A percentile compares a stretch with the other conserved stretches of the same genome.
phyloP scores from a whole-genome alignment of 1,284 basidiomycete genomes.

The Rhodotorula sp. region DNA sequence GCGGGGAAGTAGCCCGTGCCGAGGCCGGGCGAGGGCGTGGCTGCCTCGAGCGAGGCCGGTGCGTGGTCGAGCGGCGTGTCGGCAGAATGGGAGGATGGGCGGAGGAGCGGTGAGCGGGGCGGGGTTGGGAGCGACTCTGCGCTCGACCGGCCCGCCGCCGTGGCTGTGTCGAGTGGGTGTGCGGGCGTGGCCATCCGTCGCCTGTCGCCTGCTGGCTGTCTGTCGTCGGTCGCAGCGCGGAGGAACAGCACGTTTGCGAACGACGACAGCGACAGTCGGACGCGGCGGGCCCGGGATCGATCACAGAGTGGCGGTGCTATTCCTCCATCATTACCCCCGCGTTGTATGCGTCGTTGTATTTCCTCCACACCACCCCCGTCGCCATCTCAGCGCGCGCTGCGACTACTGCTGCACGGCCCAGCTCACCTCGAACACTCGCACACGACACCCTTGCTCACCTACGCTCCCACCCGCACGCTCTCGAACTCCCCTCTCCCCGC shows the following conservation, averaged over 20 bases:
- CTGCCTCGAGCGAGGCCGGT: neutral
- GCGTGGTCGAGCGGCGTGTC: neutral
- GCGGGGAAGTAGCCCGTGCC: conserved; percentile 21
- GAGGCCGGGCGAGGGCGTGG: conserved; percentile 4
- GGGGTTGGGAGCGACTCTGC: conserved; percentile 23
- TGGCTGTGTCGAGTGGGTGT: conserved; percentile 14
- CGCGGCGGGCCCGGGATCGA: no score
- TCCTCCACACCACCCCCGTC: no score
- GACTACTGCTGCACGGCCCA: no score
- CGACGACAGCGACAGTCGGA: neutral
- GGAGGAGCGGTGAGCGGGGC: conserved; percentile 9
- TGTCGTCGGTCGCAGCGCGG: no score
- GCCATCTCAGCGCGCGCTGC: no score
- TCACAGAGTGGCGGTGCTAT: no score
- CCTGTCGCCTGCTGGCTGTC: no score
- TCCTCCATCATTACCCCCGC: no score
- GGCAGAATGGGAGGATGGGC: neutral
- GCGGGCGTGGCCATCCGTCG: no score
- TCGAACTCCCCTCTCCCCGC: neutral
- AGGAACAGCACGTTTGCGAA: no score
- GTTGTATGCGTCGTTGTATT: no score
- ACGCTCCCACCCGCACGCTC: neutral
- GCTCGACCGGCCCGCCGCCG: neutral
- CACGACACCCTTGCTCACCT: neutral
- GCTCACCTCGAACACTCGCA: neutral